Base-by-base conservation (phyloP, 1,284 basidiomycete genomes). In the Tilletia indica region DNA sequence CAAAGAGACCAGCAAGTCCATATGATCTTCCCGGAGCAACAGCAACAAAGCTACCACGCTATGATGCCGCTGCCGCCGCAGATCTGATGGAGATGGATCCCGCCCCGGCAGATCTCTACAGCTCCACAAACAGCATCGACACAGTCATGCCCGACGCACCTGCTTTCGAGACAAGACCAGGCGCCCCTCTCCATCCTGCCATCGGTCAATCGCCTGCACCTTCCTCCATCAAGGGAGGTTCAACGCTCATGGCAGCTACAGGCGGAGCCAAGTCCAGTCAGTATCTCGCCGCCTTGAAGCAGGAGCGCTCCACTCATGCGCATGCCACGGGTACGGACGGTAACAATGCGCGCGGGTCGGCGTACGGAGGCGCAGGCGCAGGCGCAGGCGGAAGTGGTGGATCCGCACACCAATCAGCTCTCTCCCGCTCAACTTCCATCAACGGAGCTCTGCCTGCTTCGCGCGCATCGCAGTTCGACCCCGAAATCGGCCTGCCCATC, bases 221-320 rank as follows among this genome's bases (percentile, higher is more conserved):
- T 16, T 54, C 51, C 34, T 64, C 61, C 34, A 38, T 64, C 61
- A 64, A 64, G 36, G 61, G 31, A 9, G 36, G 38, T 1, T 31
- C 58, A 31, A n/a, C 16, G 1, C 3, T 34, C 25, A 31, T 31
- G 25, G 25, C 1, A 31, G 25, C 2, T 45, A 3, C 42, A 3
- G 42, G 42, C 42, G 56, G 56, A 4, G 56, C 56, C 21, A 58
- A 58, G 56, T 31, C 56, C 56, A 58, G 56, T 25, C 56, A 58
- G 25, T 58, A 58, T 31, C 56, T 58, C 21, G 19, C 56, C 4
- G 56, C 56, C 21, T 8, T 21, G 6, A 21, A 34, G 34, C 56
- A 58, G 12, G 56, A 58, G 3, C 56, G 56, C 42, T 45, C 42
- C 9, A 45, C 14, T 45, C 42, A 45, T 45, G 42, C 42, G 42